Conservation (phyloP, 148 eudicot species). For the Rhododendron griersonianum region DNA sequence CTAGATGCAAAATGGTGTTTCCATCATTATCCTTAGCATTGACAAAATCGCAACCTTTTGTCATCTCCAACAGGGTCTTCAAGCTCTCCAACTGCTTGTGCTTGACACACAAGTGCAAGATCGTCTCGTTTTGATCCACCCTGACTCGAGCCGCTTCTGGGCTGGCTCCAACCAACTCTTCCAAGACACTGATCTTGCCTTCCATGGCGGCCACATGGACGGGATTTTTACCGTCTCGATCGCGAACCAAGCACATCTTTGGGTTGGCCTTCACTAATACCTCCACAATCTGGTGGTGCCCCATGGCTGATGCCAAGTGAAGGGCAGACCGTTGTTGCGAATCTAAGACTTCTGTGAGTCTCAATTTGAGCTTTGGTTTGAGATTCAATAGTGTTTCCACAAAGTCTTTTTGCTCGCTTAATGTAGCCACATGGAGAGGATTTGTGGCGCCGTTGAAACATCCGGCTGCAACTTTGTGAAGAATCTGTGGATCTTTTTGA, state of each 20-base stretch:
- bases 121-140: conserved; percentile 15
- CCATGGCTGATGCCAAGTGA: conserved; percentile 27
- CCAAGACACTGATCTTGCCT: conserved; percentile 17
- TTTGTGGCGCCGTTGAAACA: not conserved
- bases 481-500: not conserved
- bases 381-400: not conserved
- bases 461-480: not conserved
- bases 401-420: not conserved
- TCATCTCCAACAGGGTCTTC: not conserved
- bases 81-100: conserved; percentile 1
- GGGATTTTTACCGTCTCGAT: conserved; percentile 33
- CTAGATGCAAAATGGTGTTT: not conserved
- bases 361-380: not conserved
- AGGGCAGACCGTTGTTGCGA: not conserved
- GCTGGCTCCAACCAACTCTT: conserved; percentile 11
- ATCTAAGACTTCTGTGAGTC: not conserved
- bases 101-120: conserved; percentile 32
- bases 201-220: conserved; percentile 33
- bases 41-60: not conserved
- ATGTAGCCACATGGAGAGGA: not conserved
- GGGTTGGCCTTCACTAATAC: not conserved
- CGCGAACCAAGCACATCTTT: conserved; percentile 26
- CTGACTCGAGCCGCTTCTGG: conserved; percentile 22
- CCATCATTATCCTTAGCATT: not conserved
- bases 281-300: not conserved